Percentiles rank a stretch among this genome's conserved stretches.
Conservation (phyloP, 2,329 filamentous ascomycete species). For the Setomelanomma holmii region DNA sequence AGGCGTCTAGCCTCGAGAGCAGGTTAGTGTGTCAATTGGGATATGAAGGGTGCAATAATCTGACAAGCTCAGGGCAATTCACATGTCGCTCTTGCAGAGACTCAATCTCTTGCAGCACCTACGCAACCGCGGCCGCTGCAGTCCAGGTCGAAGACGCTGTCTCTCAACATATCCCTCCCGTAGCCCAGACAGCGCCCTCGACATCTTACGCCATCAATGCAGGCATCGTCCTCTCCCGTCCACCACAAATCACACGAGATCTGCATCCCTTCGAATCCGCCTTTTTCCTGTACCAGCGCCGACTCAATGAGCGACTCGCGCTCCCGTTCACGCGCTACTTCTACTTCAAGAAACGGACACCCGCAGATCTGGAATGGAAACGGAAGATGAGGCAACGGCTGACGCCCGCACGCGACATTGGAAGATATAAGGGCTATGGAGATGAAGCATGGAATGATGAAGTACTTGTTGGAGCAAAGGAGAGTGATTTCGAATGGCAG, state of each 20-base stretch:
- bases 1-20: constrained; percentile 52
- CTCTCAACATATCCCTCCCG: constrained; percentile 42
- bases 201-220: constrained; percentile 58
- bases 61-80: constrained; percentile 48
- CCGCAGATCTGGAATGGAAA: constrained; percentile 86
- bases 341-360: constrained; percentile 92
- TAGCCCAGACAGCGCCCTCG: constrained; percentile 48
- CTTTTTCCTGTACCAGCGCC: constrained; percentile 96
- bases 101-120: constrained; percentile 46
- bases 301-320: constrained; percentile 89
- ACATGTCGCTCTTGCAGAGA: constrained; percentile 57
- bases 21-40: constrained; percentile 39
- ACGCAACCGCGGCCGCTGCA: constrained; percentile 46
- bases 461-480: constrained; percentile 74
- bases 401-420: constrained; percentile 83
- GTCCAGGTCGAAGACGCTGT: constrained; percentile 42
- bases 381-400: constrained; percentile 80
- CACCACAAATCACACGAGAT: constrained; percentile 83
- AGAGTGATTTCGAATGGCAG: constrained; percentile 69
- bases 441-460: constrained; percentile 91
- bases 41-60: constrained; percentile 9
- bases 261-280: constrained; percentile 89
- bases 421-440: constrained; percentile 78
- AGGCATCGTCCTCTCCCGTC: constrained; percentile 84
- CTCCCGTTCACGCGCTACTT: constrained; percentile 89